These are phyloP conservation scores for Alternaria angustiovoidea DNA, from an alignment of 2,329 filamentous ascomycete species.

Conservation along the genomic window DNA sequence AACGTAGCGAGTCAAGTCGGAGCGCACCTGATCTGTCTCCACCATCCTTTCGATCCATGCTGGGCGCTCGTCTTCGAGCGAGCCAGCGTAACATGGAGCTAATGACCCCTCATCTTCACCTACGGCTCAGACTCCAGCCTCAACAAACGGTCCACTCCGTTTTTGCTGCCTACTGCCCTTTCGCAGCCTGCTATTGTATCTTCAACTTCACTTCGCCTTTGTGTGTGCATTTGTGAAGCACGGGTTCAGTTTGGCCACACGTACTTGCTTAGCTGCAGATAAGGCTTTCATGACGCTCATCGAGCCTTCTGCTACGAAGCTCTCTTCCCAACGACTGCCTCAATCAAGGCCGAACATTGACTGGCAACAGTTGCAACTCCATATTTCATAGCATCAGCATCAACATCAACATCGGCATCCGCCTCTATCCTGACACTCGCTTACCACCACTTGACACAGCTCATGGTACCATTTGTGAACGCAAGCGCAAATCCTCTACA, in stretches of 20 bases:
- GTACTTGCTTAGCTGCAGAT: constrained; percentile 25
- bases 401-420: neutral
- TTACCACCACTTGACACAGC: constrained; percentile 2
- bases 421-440: neutral
- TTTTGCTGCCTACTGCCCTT: constrained; percentile 15
- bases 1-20: constrained; percentile 25
- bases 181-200: constrained; percentile 7
- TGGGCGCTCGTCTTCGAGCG: constrained; percentile 18
- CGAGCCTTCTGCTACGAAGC: constrained; percentile 13
- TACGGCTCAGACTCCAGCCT: constrained; percentile 17
- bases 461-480: neutral
- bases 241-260: constrained; percentile 23
- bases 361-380: neutral
- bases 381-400: neutral
- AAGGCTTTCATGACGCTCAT: constrained; percentile 26
- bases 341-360: neutral
- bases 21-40: constrained; percentile 29
- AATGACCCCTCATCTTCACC: constrained; percentile 23
- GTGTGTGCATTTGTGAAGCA: constrained; percentile 30
- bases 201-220: constrained; percentile 1
- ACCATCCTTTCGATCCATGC: constrained; percentile 26
- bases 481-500: neutral
- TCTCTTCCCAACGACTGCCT: constrained; percentile 13
- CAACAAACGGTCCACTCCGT: constrained; percentile 16
- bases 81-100: constrained; percentile 31